Percentiles rank a stretch among this genome's conserved stretches.
Evolutionary conservation across 83 land plant genomes (phyloP).

Genomic region (Picea mariana): DNA sequence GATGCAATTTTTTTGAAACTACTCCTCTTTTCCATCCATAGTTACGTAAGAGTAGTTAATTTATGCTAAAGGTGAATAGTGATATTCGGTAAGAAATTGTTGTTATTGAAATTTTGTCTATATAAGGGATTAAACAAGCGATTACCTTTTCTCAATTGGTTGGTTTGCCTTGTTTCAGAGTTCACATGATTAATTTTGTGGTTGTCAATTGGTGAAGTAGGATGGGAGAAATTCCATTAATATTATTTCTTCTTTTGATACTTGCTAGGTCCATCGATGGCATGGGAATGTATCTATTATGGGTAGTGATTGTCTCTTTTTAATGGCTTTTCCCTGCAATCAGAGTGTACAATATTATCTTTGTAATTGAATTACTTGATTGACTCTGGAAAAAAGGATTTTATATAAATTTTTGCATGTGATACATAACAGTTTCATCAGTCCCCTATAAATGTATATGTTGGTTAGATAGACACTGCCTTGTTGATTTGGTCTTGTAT

Average conservation of each 20-base stretch:
- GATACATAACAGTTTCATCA: background rate
- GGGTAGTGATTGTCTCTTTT: background rate
- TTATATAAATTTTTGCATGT: background rate
- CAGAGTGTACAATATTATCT: background rate
- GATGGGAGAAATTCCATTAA: background rate
- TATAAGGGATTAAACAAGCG: too few species aligned
- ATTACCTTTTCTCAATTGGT: too few species aligned
- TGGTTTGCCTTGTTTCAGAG: too few species aligned
- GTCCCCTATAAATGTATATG: background rate
- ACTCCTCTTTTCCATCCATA: background rate
- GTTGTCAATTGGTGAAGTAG: background rate
- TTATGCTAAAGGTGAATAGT: background rate
- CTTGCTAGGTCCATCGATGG: background rate
- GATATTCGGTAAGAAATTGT: background rate
- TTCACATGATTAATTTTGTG: background rate
- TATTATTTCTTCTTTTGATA: background rate
- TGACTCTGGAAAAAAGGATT: background rate
- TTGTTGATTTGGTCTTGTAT: background rate
- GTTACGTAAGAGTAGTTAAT: background rate
- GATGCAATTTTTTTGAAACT: background rate
- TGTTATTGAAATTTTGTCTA: too few species aligned
- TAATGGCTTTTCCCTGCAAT: background rate
- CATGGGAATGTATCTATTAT: background rate
- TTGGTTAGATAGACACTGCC: background rate
- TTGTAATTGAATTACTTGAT: slow-evolving; percentile 1